Base-by-base conservation (phyloP, 1,284 basidiomycete genomes). In the Trichosporon faecale region DNA sequence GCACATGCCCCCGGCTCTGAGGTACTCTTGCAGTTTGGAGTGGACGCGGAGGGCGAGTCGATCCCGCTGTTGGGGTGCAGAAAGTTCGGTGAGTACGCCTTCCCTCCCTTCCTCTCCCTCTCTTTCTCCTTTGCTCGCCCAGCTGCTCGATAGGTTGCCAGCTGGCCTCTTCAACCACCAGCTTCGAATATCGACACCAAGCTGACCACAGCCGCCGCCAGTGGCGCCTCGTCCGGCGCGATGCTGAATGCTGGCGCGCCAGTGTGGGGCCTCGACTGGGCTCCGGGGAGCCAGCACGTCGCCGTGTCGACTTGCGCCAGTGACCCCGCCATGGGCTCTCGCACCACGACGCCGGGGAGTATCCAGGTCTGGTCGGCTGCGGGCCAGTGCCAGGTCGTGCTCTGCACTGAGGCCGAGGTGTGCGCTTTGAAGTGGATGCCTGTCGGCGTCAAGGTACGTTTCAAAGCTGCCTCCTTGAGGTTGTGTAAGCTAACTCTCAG, bases 191-290 rank as follows among this genome's bases (percentile, higher is more conserved):
- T n/a, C n/a, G n/a, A n/a, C n/a, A n/a, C n/a, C n/a, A n/a, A n/a
- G 44, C 72, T 70, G 31, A 70, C 69, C 7, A 2, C 40, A 68
- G 66, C 37, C 6, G 57, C 61, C 27, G 16, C 31, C 12, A 33
- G 37, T 2, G 46, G 52, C 5, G 64, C 65, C 14, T 64, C 64
- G 29, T 63, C 69, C 21, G 79, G 79, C 0, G 77, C 73, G 60
- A 67, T 80, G 11, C 76, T 96, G 82, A 91, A 90, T 72, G 90
- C 91, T 0, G 95, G 95, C 1, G 90, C 90, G 2, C 91, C 92
- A 0, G 91, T 93, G 16, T 94, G 91, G 90, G 91, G 89, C 0
- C 79, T 95, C 21, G 93, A 95, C 76, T 97, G 94, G 94, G 94
- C 93, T 79, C 94, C 94, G 0, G 57, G 57, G 12, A n/a, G 16